These are phyloP conservation scores for Aspergillus hancockii DNA, from an alignment of 495 filamentous ascomycete genomes.

Conservation along the genomic window DNA sequence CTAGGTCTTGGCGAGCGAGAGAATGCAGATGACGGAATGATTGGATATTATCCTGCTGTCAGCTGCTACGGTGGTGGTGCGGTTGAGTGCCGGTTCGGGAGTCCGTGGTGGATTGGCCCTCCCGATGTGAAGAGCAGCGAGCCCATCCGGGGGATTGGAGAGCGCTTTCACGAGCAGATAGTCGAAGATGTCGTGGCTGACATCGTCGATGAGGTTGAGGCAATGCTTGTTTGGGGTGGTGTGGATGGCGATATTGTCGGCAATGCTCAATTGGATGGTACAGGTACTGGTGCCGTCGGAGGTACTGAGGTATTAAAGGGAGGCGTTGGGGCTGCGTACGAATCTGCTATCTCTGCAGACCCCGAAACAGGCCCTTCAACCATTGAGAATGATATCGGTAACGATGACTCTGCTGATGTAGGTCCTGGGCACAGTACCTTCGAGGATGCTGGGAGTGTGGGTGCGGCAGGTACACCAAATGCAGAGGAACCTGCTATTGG, in stretches of 20 bases:
- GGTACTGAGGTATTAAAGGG: constrained; percentile 40
- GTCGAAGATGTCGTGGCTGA: constrained; percentile 93
- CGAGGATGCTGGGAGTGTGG: constrained; percentile 33
- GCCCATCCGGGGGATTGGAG: constrained; percentile 61
- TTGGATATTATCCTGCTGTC: constrained; percentile 94
- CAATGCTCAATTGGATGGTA: constrained; percentile 31
- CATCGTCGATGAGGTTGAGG: constrained; percentile 85
- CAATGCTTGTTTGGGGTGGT: constrained; percentile 50
- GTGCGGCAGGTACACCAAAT: constrained; percentile 30
- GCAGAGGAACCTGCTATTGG: constrained; percentile 19
- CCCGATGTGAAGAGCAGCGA: constrained; percentile 41
- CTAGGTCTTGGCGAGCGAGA: constrained; percentile 77
- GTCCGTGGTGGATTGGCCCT: constrained; percentile 86
- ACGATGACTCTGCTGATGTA: constrained; percentile 16
- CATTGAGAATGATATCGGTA: constrained; percentile 4
- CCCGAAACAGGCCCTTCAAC: neutral
- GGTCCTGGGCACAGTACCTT: constrained; percentile 20
- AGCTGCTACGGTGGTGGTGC: constrained; percentile 90
- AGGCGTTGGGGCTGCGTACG: constrained; percentile 40
- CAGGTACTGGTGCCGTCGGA: constrained; percentile 34
- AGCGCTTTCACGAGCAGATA: constrained; percentile 91
- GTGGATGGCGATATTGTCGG: constrained; percentile 40
- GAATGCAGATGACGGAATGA: constrained; percentile 83
- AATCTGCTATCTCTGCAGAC: constrained; percentile 25
- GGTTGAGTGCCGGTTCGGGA: constrained; percentile 88